phyloP scores from a whole-genome alignment of 345 rosid genomes.

The Geranium brycei region DNA sequence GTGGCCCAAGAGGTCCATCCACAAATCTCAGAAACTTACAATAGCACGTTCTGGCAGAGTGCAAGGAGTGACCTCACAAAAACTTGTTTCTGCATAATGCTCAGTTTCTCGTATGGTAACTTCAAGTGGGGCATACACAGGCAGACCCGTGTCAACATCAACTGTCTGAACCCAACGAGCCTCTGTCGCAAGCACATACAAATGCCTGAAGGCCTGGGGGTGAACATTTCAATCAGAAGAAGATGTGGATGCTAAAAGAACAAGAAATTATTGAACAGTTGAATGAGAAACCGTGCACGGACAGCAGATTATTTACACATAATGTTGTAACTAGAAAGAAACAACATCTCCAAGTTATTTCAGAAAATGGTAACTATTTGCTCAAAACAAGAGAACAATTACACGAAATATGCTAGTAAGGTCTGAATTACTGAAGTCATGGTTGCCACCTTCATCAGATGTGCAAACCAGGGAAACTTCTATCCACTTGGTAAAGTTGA shows the following conservation, averaged over 20 bases:
- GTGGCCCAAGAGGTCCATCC: neutral
- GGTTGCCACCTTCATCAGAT: neutral
- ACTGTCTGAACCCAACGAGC: slow-evolving; percentile 95
- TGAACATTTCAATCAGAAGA: slow-evolving; percentile 8
- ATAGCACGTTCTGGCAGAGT: slow-evolving; percentile 87
- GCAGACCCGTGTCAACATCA: slow-evolving; percentile 90
- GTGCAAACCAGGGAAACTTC: neutral
- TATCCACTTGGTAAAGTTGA: neutral
- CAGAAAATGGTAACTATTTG: neutral
- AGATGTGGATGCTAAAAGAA: neutral
- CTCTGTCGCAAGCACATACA: slow-evolving; percentile 88
- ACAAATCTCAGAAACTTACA: slow-evolving; percentile 36
- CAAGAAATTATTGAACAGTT: slow-evolving; percentile 7
- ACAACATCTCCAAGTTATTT: neutral
- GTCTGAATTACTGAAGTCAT: neutral
- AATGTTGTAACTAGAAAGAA: neutral
- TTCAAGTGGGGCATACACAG: slow-evolving; percentile 89
- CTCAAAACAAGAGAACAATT: neutral
- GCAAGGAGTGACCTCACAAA: slow-evolving; percentile 82
- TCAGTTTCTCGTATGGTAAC: slow-evolving; percentile 69
- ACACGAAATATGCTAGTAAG: neutral
- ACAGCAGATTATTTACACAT: neutral
- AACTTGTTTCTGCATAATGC: slow-evolving; percentile 76
- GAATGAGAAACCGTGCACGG: neutral
- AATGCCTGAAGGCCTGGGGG: slow-evolving; percentile 88